Evolutionary conservation across 805 yeast genomes (phyloP).

Genomic region (Alloascoidea hylecoeti): DNA sequence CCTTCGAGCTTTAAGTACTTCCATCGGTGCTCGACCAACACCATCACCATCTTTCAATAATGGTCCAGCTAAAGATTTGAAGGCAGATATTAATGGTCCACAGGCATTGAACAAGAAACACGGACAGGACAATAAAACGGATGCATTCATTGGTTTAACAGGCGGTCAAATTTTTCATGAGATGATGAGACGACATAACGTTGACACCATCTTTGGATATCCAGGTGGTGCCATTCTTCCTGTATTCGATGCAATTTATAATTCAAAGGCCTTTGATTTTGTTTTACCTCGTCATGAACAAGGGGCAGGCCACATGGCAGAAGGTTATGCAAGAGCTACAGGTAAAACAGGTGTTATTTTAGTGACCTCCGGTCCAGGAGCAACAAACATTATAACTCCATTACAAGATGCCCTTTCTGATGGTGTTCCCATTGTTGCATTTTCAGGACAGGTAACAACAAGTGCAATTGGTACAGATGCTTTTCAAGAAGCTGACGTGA

Average conservation of each 20-base stretch:
- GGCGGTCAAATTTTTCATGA: slow-evolving; percentile 98
- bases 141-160: slow-evolving; percentile 86
- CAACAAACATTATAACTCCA: slow-evolving; percentile 96
- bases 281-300: slow-evolving; percentile 95
- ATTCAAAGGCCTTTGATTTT: slow-evolving; percentile 78
- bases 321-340: slow-evolving; percentile 90
- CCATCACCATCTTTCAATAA: neutral
- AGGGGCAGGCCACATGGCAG: slow-evolving; percentile 99
- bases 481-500: slow-evolving; percentile 97
- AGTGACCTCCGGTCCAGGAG: slow-evolving; percentile 99
- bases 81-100: too few species aligned
- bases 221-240: slow-evolving; percentile 99
- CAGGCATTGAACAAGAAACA: too few species aligned
- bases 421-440: slow-evolving; percentile 94
- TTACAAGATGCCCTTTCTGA: slow-evolving; percentile 96
- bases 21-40: too few species aligned
- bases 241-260: slow-evolving; percentile 92
- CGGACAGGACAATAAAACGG: slow-evolving; percentile 14
- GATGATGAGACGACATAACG: slow-evolving; percentile 94
- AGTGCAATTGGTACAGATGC: slow-evolving; percentile 96
- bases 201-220: slow-evolving; percentile 93
- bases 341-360: slow-evolving; percentile 97
- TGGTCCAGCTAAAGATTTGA: too few species aligned
- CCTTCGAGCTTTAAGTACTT: too few species aligned
- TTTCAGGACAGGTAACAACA: slow-evolving; percentile 96